phyloP scores from a whole-genome alignment of 352 stramenopile genomes.

The Globisporangium heterothallicum region DNA sequence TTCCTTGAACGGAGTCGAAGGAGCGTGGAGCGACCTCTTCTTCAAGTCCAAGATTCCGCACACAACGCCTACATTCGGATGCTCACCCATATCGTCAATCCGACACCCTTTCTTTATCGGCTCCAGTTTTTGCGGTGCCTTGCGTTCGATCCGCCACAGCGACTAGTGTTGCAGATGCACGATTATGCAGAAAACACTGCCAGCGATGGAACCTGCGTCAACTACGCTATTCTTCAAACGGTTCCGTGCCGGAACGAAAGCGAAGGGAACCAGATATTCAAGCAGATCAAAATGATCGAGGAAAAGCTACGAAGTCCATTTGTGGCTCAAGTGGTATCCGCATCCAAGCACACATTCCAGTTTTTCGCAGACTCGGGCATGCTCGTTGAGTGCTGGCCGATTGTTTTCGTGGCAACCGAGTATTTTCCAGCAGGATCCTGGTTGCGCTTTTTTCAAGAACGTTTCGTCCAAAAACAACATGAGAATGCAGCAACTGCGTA shows the following conservation, averaged over 20 bases:
- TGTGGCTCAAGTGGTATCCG: conserved; percentile 21
- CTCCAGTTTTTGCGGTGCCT: conserved; percentile 49
- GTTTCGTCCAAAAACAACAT: conserved; percentile 7
- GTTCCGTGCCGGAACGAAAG: conserved; percentile 36
- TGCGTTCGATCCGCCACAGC: conserved; percentile 26
- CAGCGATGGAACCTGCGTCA: conserved; percentile 8
- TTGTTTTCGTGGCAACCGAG: conserved; percentile 47
- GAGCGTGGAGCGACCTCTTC: conserved; percentile 28
- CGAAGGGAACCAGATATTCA: conserved; percentile 30
- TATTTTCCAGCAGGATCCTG: conserved; percentile 37
- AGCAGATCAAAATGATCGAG: conserved; percentile 30
- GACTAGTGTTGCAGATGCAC: conserved; percentile 29
- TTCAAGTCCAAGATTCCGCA: conserved; percentile 44
- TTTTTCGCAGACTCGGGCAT: conserved; percentile 55
- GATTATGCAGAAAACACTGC: conserved; percentile 16
- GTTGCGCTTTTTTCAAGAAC: conserved; percentile 21
- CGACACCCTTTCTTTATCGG: conserved; percentile 35
- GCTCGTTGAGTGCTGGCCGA: conserved; percentile 52
- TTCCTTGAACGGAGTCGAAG: conserved; percentile 41
- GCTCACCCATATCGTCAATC: conserved; percentile 47
- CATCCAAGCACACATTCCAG: conserved; percentile 53
- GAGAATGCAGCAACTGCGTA: conserved; percentile 6
- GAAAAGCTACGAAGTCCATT: conserved; percentile 34
- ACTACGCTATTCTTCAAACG: conserved; percentile 36
- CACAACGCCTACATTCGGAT: conserved; percentile 44